A percentile compares a stretch with the other conserved stretches of the same genome.
Evolutionary conservation across 2,329 filamentous ascomycete genomes (phyloP).

Genomic region (Venturia oleaginea): DNA sequence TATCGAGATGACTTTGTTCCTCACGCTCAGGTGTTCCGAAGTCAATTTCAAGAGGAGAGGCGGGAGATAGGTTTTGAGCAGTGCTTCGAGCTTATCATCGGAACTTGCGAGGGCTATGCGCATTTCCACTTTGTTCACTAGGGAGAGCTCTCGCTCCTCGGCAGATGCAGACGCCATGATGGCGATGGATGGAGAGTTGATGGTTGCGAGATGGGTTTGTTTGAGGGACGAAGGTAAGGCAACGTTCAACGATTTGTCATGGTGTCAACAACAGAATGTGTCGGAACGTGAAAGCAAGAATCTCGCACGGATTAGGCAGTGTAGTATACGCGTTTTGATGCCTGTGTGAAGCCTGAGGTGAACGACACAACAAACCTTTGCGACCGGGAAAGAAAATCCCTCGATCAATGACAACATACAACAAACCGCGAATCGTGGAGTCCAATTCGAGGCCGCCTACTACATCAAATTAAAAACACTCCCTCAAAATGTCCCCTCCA

Average conservation of each 20-base stretch:
- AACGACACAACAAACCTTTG: neutral
- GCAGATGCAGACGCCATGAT: conserved; percentile 21
- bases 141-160: conserved; percentile 66
- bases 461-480: neutral
- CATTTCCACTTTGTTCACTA: conserved; percentile 79
- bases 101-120: conserved; percentile 74
- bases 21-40: conserved; percentile 70
- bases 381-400: neutral
- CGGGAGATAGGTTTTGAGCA: conserved; percentile 70
- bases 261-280: neutral
- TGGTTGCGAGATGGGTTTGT: neutral
- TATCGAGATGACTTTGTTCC: conserved; percentile 66
- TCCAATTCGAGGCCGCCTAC: conserved; percentile 4
- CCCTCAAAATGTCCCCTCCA: neutral
- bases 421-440: neutral
- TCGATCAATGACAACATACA: neutral
- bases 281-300: neutral
- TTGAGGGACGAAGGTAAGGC: neutral
- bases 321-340: neutral
- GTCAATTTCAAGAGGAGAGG: conserved; percentile 78
- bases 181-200: neutral
- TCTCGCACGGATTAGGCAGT: neutral
- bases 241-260: neutral
- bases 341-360: neutral
- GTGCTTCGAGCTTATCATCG: conserved; percentile 69